These are phyloP conservation scores for Allomyces arbusculus DNA, from an alignment of 192 early-diverging fungal species.

Conservation along the genomic window DNA sequence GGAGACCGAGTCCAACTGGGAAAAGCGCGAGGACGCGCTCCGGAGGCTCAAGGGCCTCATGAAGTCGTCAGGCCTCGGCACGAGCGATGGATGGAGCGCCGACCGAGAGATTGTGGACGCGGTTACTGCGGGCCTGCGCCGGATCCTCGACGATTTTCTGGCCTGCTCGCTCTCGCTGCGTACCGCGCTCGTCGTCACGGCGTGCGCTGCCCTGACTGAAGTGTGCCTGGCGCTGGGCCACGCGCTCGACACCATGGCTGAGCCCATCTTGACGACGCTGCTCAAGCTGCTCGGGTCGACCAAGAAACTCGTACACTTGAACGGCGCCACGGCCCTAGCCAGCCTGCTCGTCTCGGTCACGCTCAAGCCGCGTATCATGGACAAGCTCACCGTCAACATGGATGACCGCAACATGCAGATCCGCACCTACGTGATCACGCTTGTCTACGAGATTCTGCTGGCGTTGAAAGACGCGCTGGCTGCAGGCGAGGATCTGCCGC, in stretches of 20 bases:
- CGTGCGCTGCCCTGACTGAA: neutral
- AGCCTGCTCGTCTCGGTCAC: neutral
- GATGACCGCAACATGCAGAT: neutral
- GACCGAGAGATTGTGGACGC: neutral
- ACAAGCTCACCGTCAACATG: neutral
- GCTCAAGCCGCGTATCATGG: neutral
- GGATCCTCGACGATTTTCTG: neutral
- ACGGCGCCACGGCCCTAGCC: neutral
- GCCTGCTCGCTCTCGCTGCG: neutral
- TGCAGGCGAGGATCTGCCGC: no score
- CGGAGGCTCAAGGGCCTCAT: neutral
- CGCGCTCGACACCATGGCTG: neutral
- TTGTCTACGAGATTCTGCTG: neutral
- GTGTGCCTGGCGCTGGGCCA: neutral
- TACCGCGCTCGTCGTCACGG: neutral
- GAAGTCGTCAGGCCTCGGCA: neutral
- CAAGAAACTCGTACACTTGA: neutral
- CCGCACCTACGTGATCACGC: neutral
- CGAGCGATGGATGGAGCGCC: neutral
- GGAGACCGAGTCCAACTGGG: neutral
- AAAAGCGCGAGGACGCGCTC: neutral
- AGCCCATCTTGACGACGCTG: neutral
- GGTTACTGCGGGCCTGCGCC: neutral
- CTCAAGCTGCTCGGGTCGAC: neutral
- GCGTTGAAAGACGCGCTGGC: neutral